Evolutionary conservation across 2,329 filamentous ascomycete genomes (phyloP).

Genomic region (Blastomyces emzantsi): DNA sequence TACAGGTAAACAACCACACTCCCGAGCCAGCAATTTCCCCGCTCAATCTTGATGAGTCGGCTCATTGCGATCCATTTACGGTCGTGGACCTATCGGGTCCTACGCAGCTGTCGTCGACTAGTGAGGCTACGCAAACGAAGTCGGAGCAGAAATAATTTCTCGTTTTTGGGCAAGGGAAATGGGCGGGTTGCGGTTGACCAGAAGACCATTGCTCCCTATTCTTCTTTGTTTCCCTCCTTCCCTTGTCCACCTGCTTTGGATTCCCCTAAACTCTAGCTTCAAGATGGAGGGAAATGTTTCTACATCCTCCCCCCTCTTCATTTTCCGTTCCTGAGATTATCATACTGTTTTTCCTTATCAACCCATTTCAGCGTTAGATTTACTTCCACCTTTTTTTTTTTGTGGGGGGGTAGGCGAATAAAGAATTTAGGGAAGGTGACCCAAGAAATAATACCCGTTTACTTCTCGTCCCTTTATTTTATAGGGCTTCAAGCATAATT

Average conservation of each 20-base stretch:
- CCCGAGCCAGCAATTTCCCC: slow-evolving; percentile 10
- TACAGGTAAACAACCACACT: slow-evolving; percentile 2
- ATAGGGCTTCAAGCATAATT: background rate
- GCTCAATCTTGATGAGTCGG: slow-evolving; percentile 9
- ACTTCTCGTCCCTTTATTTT: background rate
- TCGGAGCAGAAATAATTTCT: background rate
- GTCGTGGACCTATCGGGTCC: background rate
- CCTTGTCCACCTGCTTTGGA: background rate
- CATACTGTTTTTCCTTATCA: background rate
- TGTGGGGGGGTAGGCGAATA: background rate
- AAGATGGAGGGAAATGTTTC: background rate
- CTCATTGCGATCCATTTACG: background rate
- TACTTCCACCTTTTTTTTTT: background rate
- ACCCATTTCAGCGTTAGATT: background rate
- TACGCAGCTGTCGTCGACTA: background rate
- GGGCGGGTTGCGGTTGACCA: background rate
- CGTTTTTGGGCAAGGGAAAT: background rate
- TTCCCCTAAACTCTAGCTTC: background rate
- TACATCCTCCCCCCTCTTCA: background rate
- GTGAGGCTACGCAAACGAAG: background rate
- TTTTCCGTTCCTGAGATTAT: background rate
- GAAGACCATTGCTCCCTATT: background rate
- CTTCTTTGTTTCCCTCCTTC: no score
- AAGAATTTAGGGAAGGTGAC: background rate
- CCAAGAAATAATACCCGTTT: no score